phyloP scores from a whole-genome alignment of 345 rosid genomes.

The Cardamine chenopodiifolia region DNA sequence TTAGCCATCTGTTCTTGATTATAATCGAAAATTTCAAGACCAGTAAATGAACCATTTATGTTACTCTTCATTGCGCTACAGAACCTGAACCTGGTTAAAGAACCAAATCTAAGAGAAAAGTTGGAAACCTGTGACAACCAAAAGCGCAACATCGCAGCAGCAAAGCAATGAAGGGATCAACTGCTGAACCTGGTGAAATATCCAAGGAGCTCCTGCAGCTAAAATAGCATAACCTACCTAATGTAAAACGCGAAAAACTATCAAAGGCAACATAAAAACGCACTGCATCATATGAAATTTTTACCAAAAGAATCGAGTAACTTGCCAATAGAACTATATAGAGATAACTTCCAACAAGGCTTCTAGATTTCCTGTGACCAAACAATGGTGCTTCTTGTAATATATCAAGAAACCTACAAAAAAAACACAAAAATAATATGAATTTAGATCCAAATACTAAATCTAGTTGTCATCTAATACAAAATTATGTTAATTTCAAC shows the following conservation, averaged over 20 bases:
- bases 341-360: constrained; percentile 69
- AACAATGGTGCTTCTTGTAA: constrained; percentile 90
- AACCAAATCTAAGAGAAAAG: neutral
- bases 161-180: constrained; percentile 69
- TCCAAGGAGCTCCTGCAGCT: constrained; percentile 74
- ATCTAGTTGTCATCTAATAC: no score
- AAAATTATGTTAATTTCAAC: no score
- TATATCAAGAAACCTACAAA: constrained; percentile 81
- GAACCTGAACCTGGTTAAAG: neutral
- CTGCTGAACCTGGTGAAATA: constrained; percentile 49
- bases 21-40: neutral
- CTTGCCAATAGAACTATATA: constrained; percentile 75
- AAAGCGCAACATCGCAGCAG: constrained; percentile 67
- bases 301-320: constrained; percentile 9
- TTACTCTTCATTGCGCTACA: neutral
- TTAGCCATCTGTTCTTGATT: no score
- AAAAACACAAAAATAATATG: neutral
- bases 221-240: constrained; percentile 78
- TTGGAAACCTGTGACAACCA: constrained; percentile 66
- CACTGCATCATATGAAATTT: neutral
- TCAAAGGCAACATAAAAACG: constrained; percentile 6
- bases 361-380: constrained; percentile 87
- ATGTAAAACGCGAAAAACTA: constrained; percentile 35
- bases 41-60: neutral
- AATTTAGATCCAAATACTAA: no score